Base-by-base conservation (phyloP, 768 basidiomycete species). In the Dictyophora rubrovolvata region DNA sequence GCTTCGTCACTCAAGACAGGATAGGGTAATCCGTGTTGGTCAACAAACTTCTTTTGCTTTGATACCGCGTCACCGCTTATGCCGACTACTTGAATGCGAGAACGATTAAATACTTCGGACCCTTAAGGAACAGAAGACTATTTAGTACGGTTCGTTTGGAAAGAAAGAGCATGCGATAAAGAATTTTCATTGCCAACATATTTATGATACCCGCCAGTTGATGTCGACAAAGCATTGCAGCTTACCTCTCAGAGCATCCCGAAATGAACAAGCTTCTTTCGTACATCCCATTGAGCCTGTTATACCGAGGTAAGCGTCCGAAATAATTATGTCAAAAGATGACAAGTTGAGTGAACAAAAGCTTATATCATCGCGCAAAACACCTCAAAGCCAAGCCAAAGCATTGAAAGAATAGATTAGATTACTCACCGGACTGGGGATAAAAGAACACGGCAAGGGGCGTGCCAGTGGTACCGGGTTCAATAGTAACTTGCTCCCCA, bases 391-490 rank as follows among this genome's bases (percentile, higher is more conserved):
- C 35, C 49, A 21, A 18, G 33, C 61, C 17, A 35, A 49, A 48
- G 36, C 51, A 33, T 22, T n/a, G 22, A 56, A 34, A 22, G 47
- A 55, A 54, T 28, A 48, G 20, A 14, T 18, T 65, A n/a, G 61
- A 61, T 46, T 48, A 56, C 70, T 60, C 70, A 84, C 86, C 82
- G 46, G 86, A 79, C 65, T 79, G 75, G 10, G 87, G 88, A 64
- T 87, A 89, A 72, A 93, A 92, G 75, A 91, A 89, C 37, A 93
- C 61, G 10, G 79, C 86, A 20, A 80, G 78, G 1, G 90, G 88
- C 56, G 79, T 68, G 18, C 77, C 79, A 42, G 73, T 75, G 52
- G 73, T 74, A 11, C 80, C 83, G 1, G 86, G 84, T 23, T 73
- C 79, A 63, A 90, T 74, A 6, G 77, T 79, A 67, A 78, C 87